phyloP scores from a whole-genome alignment of 73 alveolate species.

The Loxodes magnus region DNA sequence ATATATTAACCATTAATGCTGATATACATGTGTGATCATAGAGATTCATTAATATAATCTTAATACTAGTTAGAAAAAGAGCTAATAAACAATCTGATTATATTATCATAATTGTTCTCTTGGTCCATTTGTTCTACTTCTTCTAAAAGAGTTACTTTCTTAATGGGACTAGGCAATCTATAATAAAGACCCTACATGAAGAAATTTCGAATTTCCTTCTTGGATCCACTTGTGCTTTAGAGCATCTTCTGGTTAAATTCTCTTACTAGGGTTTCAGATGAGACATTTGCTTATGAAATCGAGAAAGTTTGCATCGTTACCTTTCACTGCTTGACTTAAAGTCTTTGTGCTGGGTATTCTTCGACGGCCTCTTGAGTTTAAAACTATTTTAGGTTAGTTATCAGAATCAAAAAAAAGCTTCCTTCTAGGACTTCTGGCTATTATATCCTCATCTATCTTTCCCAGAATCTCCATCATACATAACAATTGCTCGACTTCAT shows the following conservation, averaged over 20 bases:
- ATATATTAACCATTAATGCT: too few species aligned
- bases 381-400: conserved; percentile 3
- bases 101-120: too few species aligned
- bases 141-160: too few species aligned
- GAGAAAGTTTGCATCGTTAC: not conserved
- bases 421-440: conserved; percentile 43
- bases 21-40: too few species aligned
- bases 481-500: conserved; percentile 61
- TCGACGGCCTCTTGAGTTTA: not conserved
- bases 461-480: conserved; percentile 72
- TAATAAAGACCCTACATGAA: too few species aligned
- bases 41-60: too few species aligned
- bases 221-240: not conserved
- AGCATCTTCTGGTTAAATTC: not conserved
- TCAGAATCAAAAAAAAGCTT: conserved; percentile 23
- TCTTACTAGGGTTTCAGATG: not conserved
- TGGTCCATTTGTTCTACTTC: too few species aligned
- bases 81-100: too few species aligned
- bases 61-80: too few species aligned
- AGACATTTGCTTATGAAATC: conserved; percentile 1
- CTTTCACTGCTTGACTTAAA: not conserved
- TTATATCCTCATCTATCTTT: conserved; percentile 47
- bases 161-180: too few species aligned
- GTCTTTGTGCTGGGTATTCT: not conserved
- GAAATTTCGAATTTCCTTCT: too few species aligned